Evolutionary conservation across 1,284 basidiomycete genomes (phyloP).

Genomic region (Testicularia cyperi): DNA sequence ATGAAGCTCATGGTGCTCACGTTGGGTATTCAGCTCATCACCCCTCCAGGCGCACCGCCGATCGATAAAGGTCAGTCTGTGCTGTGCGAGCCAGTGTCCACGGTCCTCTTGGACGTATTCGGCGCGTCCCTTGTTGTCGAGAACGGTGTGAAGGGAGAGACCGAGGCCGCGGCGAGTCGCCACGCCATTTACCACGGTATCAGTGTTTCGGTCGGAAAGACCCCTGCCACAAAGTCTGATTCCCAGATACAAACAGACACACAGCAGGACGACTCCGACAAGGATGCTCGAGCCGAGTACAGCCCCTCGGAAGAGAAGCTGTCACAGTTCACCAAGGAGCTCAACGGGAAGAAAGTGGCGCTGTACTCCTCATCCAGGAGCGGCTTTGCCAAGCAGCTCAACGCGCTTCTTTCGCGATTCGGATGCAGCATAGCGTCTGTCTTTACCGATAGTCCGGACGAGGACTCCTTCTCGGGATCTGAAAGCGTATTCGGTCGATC

Average conservation of each 20-base stretch:
- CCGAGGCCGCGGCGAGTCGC: background rate
- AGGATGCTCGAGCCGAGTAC: no score
- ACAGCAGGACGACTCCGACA: background rate
- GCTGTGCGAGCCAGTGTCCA: conserved; percentile 13
- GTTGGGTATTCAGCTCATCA: conserved; percentile 17
- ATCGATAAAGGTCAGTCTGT: conserved; percentile 5
- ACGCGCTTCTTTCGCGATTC: conserved; percentile 7
- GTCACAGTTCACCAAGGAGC: conserved; percentile 7
- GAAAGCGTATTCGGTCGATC: conserved; percentile 13
- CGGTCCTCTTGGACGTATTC: conserved; percentile 18
- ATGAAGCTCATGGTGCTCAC: conserved; percentile 29
- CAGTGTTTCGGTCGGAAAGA: conserved; percentile 17
- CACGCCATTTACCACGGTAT: conserved; percentile 11
- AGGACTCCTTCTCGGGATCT: conserved; percentile 3
- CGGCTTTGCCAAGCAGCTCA: conserved; percentile 22
- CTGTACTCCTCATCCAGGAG: conserved; percentile 30
- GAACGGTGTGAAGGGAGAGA: background rate
- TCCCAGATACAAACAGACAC: background rate
- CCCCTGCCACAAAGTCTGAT: background rate
- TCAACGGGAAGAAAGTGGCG: conserved; percentile 33
- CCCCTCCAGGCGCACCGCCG: background rate
- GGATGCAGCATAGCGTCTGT: conserved; percentile 38
- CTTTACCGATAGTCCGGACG: conserved; percentile 16
- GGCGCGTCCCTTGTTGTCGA: conserved; percentile 7
- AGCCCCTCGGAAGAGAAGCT: conserved; percentile 24